Percentiles rank a stretch among this genome's conserved stretches.
Evolutionary conservation across 768 basidiomycete genomes (phyloP).

Genomic region (Xerocomellus amylosporus): DNA sequence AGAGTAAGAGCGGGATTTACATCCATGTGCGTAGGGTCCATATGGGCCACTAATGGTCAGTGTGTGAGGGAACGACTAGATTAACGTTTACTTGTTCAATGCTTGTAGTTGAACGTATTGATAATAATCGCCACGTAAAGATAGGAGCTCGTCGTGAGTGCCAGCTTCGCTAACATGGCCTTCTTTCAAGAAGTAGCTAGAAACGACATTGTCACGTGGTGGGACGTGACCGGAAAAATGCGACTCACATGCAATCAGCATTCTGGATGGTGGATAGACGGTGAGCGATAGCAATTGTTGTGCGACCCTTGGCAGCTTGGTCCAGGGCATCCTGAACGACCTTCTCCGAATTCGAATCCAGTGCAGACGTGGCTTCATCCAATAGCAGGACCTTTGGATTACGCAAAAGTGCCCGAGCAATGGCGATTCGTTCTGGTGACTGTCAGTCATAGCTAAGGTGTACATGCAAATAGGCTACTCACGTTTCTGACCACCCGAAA

Average conservation of each 20-base stretch:
- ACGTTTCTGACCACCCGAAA: constrained; percentile 89
- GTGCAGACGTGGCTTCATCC: constrained; percentile 88
- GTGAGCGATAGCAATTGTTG: constrained; percentile 95
- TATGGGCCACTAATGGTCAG: no score
- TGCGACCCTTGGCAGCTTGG: constrained; percentile 86
- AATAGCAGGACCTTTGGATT: constrained; percentile 86
- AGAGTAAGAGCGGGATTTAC: no score
- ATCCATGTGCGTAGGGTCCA: no score
- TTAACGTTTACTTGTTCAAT: constrained; percentile 40
- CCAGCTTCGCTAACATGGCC: constrained; percentile 83
- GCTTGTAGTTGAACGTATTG: constrained; percentile 90
- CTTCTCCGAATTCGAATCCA: constrained; percentile 90
- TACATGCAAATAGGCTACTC: constrained; percentile 20
- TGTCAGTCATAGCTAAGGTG: background rate
- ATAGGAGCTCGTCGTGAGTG: constrained; percentile 80
- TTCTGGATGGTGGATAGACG: constrained; percentile 91
- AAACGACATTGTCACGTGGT: background rate
- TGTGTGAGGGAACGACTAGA: no score
- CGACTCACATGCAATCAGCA: constrained; percentile 77
- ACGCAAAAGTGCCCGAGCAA: constrained; percentile 87
- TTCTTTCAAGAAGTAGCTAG: constrained; percentile 85
- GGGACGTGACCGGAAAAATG: background rate
- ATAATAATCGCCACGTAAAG: constrained; percentile 66
- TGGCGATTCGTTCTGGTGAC: constrained; percentile 62
- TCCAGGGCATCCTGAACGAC: constrained; percentile 95